Base-by-base conservation (phyloP, 2,329 filamentous ascomycete species). In the Sclerotiophoma versabilis region DNA sequence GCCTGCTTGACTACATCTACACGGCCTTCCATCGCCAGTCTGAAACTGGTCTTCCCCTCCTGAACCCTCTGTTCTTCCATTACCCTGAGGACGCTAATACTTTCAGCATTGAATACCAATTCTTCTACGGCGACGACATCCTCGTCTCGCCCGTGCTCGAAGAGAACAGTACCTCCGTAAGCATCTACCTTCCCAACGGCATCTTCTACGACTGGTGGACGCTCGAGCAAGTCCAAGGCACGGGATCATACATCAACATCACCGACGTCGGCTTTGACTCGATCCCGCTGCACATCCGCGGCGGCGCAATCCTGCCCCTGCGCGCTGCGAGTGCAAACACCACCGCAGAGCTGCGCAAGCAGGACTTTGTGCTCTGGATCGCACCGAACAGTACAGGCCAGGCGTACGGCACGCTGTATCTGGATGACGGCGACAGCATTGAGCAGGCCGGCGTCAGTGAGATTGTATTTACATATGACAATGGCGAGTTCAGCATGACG, bases 1-100 rank as follows among this genome's bases (percentile, higher is more conserved):
- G 84, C 12, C 78, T 93, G 14, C 80, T 93, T 4, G 89, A 92
- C 66, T 92, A 92, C 75, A 81, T 91, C 57, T 92, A 92, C 78
- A 92, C 89, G 1, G 84, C 86, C 1, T 80, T 91, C 68, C 79
- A 86, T 65, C 75, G 76, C 45, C 83, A 90, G 71, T 81, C 80
- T 22, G 62, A 77, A 15, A 82, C 83, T 26, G 90, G 90, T 25
- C 81, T 81, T 3, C 88, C 90, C 0, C 76, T 86, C 39, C 73
- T 91, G 22, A 86, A 84, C 60, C 89, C 90, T 0, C 71, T 92
- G 52, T 91, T 89, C 75, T 93, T 87, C 76, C 71, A 84, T 30
- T 93, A 92, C 69, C 89, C 84, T 0, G 58, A 76, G 9, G 84
- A 87, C 52, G 56, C 66, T 8, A 79, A 82, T 55, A 81, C 81